These are phyloP conservation scores for Fusarium acutatum DNA, from an alignment of 2,329 filamentous ascomycete genomes.

Conservation along the genomic window DNA sequence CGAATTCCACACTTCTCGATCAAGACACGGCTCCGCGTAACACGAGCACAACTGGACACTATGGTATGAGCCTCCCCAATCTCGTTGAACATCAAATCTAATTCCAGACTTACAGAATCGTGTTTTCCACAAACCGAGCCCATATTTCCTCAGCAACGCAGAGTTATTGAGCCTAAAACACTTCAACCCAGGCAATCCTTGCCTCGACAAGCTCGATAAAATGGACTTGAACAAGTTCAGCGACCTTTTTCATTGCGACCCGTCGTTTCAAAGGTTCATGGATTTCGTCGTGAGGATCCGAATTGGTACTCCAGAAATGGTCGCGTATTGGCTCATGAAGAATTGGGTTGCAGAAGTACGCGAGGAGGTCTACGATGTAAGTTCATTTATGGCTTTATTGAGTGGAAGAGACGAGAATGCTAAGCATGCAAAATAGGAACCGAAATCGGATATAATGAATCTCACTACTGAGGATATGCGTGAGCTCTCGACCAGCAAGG, in stretches of 20 bases:
- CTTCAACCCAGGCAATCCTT: too few species aligned
- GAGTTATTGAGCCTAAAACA: not conserved
- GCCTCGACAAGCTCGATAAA: not conserved
- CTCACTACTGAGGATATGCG: not conserved
- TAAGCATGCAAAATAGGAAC: not conserved
- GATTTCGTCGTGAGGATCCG: not conserved
- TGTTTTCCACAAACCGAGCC: not conserved
- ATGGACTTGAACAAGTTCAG: not conserved
- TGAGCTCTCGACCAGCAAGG: not conserved
- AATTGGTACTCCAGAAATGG: not conserved
- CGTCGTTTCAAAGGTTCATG: not conserved
- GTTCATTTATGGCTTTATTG: not conserved
- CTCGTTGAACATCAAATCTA: not conserved
- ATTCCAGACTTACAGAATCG: not conserved
- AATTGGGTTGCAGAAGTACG: not conserved
- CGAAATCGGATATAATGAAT: not conserved
- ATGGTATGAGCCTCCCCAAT: not conserved
- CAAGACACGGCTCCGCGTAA: too few species aligned
- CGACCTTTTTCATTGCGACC: not conserved
- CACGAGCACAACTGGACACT: too few species aligned
- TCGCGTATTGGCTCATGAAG: not conserved
- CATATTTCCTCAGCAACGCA: not conserved
- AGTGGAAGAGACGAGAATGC: too few species aligned
- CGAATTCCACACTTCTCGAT: not conserved
- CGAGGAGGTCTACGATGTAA: not conserved